Percentiles rank a stretch among this genome's conserved stretches.
phyloP scores from a whole-genome alignment of 495 filamentous ascomycete genomes.

The Penicillium soppii region DNA sequence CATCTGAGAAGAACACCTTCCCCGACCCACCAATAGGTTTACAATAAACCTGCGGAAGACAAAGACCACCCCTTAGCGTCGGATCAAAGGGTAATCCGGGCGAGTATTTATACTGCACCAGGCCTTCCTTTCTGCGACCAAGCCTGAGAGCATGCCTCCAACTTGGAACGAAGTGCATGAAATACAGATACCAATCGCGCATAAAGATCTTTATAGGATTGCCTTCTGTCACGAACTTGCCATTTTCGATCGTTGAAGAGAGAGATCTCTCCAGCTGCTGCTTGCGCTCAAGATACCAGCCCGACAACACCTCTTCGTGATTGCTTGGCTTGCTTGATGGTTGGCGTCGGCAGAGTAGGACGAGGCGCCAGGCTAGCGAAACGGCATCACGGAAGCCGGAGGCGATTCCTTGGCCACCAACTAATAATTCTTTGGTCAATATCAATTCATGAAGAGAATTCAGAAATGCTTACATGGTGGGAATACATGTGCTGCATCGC shows the following conservation, averaged over 20 bases:
- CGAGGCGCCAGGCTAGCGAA: conserved; percentile 49
- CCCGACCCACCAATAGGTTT: neutral
- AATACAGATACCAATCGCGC: conserved; percentile 33
- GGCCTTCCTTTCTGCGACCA: conserved; percentile 23
- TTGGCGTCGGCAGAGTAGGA: conserved; percentile 24
- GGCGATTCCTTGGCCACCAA: conserved; percentile 55
- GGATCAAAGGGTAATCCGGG: conserved; percentile 36
- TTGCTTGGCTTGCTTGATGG: neutral
- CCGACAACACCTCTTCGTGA: conserved; percentile 25
- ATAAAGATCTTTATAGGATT: conserved; percentile 28
- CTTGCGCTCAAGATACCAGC: conserved; percentile 40
- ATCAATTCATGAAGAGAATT: neutral
- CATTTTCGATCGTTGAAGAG: conserved; percentile 32
- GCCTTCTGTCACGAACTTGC: conserved; percentile 29
- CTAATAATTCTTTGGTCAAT: conserved; percentile 14
- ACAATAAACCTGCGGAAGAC: conserved; percentile 36
- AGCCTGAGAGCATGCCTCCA: conserved; percentile 26
- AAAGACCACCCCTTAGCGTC: conserved; percentile 23
- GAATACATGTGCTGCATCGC: conserved; percentile 57
- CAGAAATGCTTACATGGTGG: conserved; percentile 42
- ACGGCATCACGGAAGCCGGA: conserved; percentile 39
- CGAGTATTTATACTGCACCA: conserved; percentile 24
- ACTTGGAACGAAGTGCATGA: conserved; percentile 29
- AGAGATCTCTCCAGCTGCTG: conserved; percentile 39
- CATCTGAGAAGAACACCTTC: conserved; percentile 21